phyloP scores from a whole-genome alignment of 2,329 filamentous ascomycete species.

The Rutstroemia sp. region DNA sequence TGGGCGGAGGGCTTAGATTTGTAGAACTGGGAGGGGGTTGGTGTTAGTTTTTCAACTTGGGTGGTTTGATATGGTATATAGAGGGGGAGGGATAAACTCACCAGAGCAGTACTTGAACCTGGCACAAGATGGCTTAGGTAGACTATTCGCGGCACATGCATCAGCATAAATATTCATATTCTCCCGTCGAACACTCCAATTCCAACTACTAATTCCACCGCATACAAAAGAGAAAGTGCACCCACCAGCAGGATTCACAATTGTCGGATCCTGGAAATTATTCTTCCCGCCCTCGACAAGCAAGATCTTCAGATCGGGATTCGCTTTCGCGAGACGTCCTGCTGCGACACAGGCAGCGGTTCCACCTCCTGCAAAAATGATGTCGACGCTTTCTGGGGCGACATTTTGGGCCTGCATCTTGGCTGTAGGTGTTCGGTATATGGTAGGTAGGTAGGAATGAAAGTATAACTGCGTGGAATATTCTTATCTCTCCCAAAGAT shows the following conservation, averaged over 20 bases:
- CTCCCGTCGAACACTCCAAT: no score
- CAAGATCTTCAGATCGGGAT: conserved; percentile 41
- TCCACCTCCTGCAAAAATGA: conserved; percentile 45
- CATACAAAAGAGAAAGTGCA: no score
- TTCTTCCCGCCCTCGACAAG: conserved; percentile 47
- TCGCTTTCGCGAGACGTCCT: conserved; percentile 41
- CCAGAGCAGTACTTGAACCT: conserved; percentile 38
- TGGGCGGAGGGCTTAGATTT: conserved; percentile 38
- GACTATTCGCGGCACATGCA: conserved; percentile 17
- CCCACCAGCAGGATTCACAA: conserved; percentile 39
- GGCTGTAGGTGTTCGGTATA: neutral
- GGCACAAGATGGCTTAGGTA: conserved; percentile 42
- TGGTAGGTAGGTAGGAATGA: no score
- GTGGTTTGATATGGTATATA: neutral
- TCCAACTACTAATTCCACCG: no score
- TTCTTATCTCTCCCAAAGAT: no score
- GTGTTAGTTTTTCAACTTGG: no score
- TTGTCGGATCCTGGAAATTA: conserved; percentile 41
- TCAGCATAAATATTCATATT: conserved; percentile 14
- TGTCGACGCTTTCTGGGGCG: conserved; percentile 36
- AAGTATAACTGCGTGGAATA: neutral
- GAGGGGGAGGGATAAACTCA: conserved; percentile 1
- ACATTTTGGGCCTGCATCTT: conserved; percentile 24
- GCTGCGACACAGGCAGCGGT: conserved; percentile 43
- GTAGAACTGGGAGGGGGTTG: conserved; percentile 43